Percentiles rank a stretch among this genome's conserved stretches.
Evolutionary conservation across 2,329 filamentous ascomycete species (phyloP).

Genomic region (Penicillium freii): DNA sequence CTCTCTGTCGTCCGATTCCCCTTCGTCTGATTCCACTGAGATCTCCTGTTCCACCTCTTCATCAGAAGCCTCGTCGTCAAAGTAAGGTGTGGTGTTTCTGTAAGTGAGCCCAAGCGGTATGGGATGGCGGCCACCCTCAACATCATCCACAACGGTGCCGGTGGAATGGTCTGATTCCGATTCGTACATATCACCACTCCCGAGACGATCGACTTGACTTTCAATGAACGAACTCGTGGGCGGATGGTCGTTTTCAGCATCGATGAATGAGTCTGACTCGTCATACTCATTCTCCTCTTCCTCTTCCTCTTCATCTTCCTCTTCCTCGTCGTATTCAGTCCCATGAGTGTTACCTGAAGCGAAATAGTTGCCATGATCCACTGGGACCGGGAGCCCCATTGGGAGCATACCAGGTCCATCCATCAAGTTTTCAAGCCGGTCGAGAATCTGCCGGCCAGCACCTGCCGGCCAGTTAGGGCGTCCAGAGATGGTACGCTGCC

Average conservation of each 20-base stretch:
- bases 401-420: neutral
- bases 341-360: constrained; percentile 6
- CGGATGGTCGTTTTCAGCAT: constrained; percentile 27
- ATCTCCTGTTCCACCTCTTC: constrained; percentile 11
- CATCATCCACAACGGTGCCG: constrained; percentile 33
- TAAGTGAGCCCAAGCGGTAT: constrained; percentile 9
- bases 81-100: constrained; percentile 3
- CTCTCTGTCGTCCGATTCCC: constrained; percentile 20
- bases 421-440: constrained; percentile 1
- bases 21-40: constrained; percentile 12
- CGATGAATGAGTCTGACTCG: constrained; percentile 38
- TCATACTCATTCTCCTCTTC: constrained; percentile 32
- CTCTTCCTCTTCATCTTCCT: constrained; percentile 20
- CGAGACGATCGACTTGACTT: neutral
- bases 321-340: constrained; percentile 23
- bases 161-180: constrained; percentile 36
- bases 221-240: constrained; percentile 6
- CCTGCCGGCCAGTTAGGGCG: neutral
- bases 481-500: neutral
- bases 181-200: constrained; percentile 16
- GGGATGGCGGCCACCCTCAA: constrained; percentile 5
- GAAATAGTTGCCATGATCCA: neutral
- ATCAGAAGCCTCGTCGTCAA: constrained; percentile 7
- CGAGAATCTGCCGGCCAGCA: constrained; percentile 10
- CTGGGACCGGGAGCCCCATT: neutral